Evolutionary conservation across 2,329 filamentous ascomycete genomes (phyloP).

Genomic region (Sordariomycetes sp.): DNA sequence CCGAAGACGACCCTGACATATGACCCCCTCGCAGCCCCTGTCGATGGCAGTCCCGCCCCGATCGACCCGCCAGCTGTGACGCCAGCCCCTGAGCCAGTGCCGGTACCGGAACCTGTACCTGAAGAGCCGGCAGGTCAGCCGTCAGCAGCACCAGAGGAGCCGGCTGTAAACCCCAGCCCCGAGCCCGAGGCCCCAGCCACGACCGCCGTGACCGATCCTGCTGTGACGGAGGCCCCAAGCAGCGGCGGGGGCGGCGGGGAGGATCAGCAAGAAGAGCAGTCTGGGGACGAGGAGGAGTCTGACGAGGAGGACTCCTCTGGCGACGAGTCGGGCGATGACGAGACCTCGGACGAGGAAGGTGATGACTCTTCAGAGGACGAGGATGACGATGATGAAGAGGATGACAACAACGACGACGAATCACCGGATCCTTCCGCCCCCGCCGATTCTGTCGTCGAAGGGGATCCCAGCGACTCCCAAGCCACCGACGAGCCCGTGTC

Average conservation of each 20-base stretch:
- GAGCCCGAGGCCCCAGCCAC: too few species aligned
- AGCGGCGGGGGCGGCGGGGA: too few species aligned
- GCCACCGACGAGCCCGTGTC: slow-evolving; percentile 7
- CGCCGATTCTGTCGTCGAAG: too few species aligned
- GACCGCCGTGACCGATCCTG: too few species aligned
- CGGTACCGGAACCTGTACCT: background rate
- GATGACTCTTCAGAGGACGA: background rate
- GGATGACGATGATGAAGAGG: background rate
- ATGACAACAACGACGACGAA: slow-evolving; percentile 7
- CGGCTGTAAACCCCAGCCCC: too few species aligned
- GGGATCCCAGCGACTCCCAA: too few species aligned
- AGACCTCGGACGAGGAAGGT: background rate
- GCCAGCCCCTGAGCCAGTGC: background rate
- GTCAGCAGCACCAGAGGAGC: too few species aligned
- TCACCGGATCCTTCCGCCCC: slow-evolving; percentile 5
- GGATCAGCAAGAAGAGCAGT: too few species aligned
- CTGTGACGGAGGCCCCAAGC: too few species aligned
- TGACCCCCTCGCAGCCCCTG: background rate
- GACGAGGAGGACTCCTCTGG: background rate
- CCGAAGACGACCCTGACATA: slow-evolving; percentile 16
- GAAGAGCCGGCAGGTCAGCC: too few species aligned
- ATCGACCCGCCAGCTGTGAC: background rate
- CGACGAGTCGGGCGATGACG: background rate
- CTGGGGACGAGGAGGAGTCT: background rate
- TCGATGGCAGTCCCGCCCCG: background rate